phyloP scores from a whole-genome alignment of 2,329 filamentous ascomycete species.

The Pyrenochaeta sp. region DNA sequence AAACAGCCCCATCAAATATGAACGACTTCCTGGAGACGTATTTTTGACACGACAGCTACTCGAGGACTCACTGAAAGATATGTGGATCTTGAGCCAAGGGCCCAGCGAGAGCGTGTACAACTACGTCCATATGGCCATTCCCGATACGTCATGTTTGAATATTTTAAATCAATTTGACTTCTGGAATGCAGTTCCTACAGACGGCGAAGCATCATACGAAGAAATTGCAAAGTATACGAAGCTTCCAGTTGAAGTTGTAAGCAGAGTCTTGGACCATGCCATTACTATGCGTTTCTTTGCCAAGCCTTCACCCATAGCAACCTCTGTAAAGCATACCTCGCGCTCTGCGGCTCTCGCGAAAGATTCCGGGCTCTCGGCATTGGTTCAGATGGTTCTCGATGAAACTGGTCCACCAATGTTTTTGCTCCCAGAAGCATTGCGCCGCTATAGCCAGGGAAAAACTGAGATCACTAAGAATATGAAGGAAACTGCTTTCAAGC shows the following conservation, averaged over 20 bases:
- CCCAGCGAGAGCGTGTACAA: conserved; percentile 61
- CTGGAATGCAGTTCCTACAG: conserved; percentile 60
- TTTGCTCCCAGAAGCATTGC: conserved; percentile 37
- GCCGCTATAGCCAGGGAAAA: conserved; percentile 36
- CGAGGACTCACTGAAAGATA: conserved; percentile 57
- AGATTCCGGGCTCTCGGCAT: conserved; percentile 31
- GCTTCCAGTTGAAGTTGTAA: conserved; percentile 38
- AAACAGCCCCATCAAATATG: conserved; percentile 55
- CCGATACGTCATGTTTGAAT: conserved; percentile 57
- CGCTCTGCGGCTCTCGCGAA: conserved; percentile 40
- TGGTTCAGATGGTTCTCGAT: conserved; percentile 36
- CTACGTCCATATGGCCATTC: conserved; percentile 48
- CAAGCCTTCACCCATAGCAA: conserved; percentile 20
- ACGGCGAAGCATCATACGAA: conserved; percentile 54
- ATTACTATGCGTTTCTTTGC: conserved; percentile 48
- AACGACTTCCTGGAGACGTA: conserved; percentile 52
- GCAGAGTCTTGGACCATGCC: conserved; percentile 46
- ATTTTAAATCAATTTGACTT: conserved; percentile 63
- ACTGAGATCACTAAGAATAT: conserved; percentile 29
- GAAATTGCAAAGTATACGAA: conserved; percentile 37
- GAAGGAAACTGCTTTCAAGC: conserved; percentile 38
- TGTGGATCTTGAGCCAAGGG: conserved; percentile 58
- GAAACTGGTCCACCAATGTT: conserved; percentile 39
- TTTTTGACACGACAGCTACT: conserved; percentile 57
- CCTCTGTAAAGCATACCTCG: conserved; percentile 34